These are phyloP conservation scores for Paxillus rubicundulus DNA, from an alignment of 768 basidiomycete genomes.

Conservation along the genomic window DNA sequence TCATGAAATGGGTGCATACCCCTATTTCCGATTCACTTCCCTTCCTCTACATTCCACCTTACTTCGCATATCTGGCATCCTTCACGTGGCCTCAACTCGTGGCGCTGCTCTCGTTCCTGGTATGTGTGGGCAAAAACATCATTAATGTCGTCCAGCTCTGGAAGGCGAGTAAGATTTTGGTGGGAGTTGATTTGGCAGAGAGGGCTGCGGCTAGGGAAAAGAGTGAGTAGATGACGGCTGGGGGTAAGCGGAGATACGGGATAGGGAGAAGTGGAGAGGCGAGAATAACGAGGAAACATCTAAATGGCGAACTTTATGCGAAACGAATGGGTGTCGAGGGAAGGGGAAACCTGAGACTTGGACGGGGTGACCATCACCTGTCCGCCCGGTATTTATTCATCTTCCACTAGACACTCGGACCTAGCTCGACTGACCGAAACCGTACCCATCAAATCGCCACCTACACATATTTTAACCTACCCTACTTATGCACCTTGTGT, in stretches of 20 bases:
- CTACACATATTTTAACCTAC: slow-evolving; percentile 5
- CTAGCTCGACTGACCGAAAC: neutral
- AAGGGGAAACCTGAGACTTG: neutral
- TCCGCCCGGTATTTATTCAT: no score
- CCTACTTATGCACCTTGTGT: slow-evolving; percentile 7
- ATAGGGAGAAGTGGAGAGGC: neutral
- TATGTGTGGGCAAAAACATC: slow-evolving; percentile 82
- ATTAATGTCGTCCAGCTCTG: slow-evolving; percentile 96
- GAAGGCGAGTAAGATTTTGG: slow-evolving; percentile 95
- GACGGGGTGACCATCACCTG: neutral
- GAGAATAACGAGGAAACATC: neutral
- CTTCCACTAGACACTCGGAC: no score
- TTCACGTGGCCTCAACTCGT: slow-evolving; percentile 78
- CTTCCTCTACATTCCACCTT: slow-evolving; percentile 18
- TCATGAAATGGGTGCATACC: slow-evolving; percentile 78
- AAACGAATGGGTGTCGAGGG: neutral
- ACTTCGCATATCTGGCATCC: slow-evolving; percentile 13
- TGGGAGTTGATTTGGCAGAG: slow-evolving; percentile 90
- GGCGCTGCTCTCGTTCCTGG: slow-evolving; percentile 58
- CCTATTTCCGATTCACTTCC: slow-evolving; percentile 50
- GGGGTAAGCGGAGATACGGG: neutral
- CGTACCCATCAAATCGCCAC: neutral
- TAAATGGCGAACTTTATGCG: neutral
- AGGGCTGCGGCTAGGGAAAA: slow-evolving; percentile 59
- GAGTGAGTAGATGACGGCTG: slow-evolving; percentile 4